Evolutionary conservation across 2,329 filamentous ascomycete species (phyloP).

Genomic region (Arthrobotrys sinensis): DNA sequence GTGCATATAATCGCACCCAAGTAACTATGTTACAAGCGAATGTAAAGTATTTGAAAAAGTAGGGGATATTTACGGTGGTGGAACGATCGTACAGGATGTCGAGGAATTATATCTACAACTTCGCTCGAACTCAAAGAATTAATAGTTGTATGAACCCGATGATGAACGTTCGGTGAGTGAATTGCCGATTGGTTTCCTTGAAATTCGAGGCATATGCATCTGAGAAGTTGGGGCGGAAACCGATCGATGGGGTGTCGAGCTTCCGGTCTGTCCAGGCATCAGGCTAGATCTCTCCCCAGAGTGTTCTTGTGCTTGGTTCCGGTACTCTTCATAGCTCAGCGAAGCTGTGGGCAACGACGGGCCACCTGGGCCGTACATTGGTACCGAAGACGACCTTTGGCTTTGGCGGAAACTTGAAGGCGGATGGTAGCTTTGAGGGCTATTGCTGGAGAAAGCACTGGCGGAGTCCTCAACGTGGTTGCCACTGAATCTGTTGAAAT

Average conservation of each 20-base stretch:
- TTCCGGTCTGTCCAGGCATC: slow-evolving; percentile 5
- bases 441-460: slow-evolving; percentile 41
- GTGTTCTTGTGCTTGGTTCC: slow-evolving; percentile 32
- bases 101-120: background rate
- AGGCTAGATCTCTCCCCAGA: slow-evolving; percentile 40
- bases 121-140: background rate
- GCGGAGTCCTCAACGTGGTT: slow-evolving; percentile 54
- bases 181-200: slow-evolving; percentile 41
- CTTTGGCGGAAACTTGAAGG: slow-evolving; percentile 50
- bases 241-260: slow-evolving; percentile 44
- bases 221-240: slow-evolving; percentile 41
- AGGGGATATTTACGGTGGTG: slow-evolving; percentile 30
- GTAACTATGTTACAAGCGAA: slow-evolving; percentile 48
- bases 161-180: slow-evolving; percentile 30
- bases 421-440: slow-evolving; percentile 39
- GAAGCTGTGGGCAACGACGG: slow-evolving; percentile 46
- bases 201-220: slow-evolving; percentile 36
- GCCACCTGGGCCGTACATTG: slow-evolving; percentile 31
- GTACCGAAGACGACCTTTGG: slow-evolving; percentile 45
- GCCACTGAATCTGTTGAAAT: slow-evolving; percentile 58
- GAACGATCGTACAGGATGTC: slow-evolving; percentile 20
- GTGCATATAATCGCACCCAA: slow-evolving; percentile 16
- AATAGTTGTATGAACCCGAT: slow-evolving; percentile 15
- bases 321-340: slow-evolving; percentile 57
- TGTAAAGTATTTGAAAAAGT: slow-evolving; percentile 18